Conservation (phyloP, 495 filamentous ascomycete species). For the Rostrohypoxylon terebratum region DNA sequence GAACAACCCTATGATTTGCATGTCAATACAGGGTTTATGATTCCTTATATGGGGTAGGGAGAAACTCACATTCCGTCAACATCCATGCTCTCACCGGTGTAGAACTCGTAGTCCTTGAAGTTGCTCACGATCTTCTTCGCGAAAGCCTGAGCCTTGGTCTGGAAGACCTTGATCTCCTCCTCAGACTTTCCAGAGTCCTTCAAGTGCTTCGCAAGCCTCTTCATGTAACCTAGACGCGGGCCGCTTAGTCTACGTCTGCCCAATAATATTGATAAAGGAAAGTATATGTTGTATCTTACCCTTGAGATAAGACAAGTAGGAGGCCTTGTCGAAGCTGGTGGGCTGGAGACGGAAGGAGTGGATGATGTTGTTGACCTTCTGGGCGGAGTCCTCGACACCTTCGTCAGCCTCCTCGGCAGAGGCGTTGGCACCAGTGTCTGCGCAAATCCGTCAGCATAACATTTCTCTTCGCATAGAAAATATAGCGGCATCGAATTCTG, state of each 20-base stretch:
- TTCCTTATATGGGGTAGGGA: conserved; percentile 4
- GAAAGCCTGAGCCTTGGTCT: conserved; percentile 74
- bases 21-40: conserved; percentile 17
- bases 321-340: conserved; percentile 85
- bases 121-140: conserved; percentile 82
- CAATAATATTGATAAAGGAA: conserved; percentile 1
- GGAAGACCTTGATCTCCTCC: conserved; percentile 78
- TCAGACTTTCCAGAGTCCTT: conserved; percentile 69
- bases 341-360: conserved; percentile 88
- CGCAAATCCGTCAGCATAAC: conserved; percentile 5
- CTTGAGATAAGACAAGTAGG: conserved; percentile 84
- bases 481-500: neutral
- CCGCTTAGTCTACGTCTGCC: conserved; percentile 10
- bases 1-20: conserved; percentile 78
- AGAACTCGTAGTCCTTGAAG: conserved; percentile 96
- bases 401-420: conserved; percentile 92
- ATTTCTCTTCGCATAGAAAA: conserved; percentile 10
- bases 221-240: conserved; percentile 79
- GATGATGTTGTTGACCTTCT: conserved; percentile 93
- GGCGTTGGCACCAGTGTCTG: conserved; percentile 95
- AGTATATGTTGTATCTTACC: conserved; percentile 59
- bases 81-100: conserved; percentile 90
- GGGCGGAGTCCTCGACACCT: conserved; percentile 70
- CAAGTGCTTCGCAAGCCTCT: conserved; percentile 78
- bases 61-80: conserved; percentile 83